Evolutionary conservation across 2,329 filamentous ascomycete species (phyloP).

Genomic region (Cordyceps cateniannulata): DNA sequence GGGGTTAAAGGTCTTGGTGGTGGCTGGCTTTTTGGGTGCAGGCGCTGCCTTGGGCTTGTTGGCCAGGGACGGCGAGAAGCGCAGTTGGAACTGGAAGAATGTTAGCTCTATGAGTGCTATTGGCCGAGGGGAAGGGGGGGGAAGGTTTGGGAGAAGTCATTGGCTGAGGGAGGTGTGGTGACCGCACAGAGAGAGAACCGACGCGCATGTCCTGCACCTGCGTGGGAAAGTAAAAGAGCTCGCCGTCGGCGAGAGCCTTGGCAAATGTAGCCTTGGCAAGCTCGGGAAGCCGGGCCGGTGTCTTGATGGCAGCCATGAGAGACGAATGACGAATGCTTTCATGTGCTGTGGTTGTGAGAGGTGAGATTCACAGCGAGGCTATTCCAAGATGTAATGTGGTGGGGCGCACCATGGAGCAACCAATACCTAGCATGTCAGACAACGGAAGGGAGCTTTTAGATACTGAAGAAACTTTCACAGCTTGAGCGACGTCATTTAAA

Average conservation of each 20-base stretch:
- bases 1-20: constrained; percentile 47
- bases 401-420: too few species aligned
- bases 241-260: constrained; percentile 39
- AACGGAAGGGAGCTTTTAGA: too few species aligned
- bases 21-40: constrained; percentile 28
- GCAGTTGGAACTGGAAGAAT: constrained; percentile 57
- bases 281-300: constrained; percentile 41
- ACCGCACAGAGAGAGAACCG: constrained; percentile 37
- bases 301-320: constrained; percentile 33
- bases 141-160: constrained; percentile 9
- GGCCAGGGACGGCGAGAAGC: constrained; percentile 62
- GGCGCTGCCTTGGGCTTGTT: constrained; percentile 51
- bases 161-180: constrained; percentile 14
- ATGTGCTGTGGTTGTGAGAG: not conserved
- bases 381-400: too few species aligned
- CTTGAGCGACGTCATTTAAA: too few species aligned
- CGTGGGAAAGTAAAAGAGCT: constrained; percentile 49
- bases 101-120: too few species aligned
- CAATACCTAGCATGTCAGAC: too few species aligned
- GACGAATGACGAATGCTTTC: not conserved
- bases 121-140: too few species aligned
- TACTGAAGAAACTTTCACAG: too few species aligned
- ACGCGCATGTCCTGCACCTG: constrained; percentile 43
- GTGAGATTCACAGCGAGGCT: not conserved
- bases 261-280: constrained; percentile 45